phyloP scores from a whole-genome alignment of 2,329 filamentous ascomycete species.

The Xylariaceae sp. region DNA sequence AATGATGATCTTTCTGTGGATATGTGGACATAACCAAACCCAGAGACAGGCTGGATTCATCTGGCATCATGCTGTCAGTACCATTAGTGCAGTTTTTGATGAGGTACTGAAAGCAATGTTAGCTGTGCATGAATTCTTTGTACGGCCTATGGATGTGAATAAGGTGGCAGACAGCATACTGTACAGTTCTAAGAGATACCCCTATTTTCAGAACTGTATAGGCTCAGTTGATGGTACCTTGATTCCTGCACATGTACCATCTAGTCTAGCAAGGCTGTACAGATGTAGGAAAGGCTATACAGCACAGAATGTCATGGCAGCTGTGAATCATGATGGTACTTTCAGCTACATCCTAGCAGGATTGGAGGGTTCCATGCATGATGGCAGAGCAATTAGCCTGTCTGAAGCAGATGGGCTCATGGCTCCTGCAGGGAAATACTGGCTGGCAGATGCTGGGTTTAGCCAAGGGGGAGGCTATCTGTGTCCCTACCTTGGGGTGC shows the following conservation, averaged over 20 bases:
- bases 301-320: background rate
- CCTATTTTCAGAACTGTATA: background rate
- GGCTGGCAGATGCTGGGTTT: background rate
- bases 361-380: background rate
- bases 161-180: too few species aligned
- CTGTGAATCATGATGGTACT: background rate
- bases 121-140: too few species aligned
- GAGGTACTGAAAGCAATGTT: too few species aligned
- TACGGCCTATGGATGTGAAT: too few species aligned
- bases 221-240: background rate
- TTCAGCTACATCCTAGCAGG: background rate
- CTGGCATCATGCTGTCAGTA: too few species aligned
- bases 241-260: background rate
- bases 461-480: background rate
- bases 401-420: background rate
- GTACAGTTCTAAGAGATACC: background rate
- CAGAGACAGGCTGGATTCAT: too few species aligned
- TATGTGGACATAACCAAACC: too few species aligned
- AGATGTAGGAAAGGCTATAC: background rate
- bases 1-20: too few species aligned
- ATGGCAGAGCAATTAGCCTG: background rate
- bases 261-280: background rate
- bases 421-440: background rate
- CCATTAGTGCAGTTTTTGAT: too few species aligned
- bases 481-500: background rate